A percentile compares a stretch with the other conserved stretches of the same genome.
Evolutionary conservation across 345 rosid species (phyloP).

Genomic region (Boechera retrofracta): DNA sequence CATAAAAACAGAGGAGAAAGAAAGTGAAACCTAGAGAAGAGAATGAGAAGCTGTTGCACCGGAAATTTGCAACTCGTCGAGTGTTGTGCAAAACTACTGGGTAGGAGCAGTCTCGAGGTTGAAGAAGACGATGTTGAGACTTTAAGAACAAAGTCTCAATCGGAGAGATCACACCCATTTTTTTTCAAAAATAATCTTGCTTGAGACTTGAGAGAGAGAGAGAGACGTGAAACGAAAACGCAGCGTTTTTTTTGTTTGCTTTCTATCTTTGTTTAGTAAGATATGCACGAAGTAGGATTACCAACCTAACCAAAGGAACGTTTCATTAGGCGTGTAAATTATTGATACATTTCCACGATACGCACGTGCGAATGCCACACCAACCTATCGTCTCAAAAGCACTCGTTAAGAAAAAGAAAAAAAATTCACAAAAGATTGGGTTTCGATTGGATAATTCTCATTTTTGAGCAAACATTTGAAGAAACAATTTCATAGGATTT

Average conservation of each 20-base stretch:
- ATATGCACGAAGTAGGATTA: conserved; percentile 10
- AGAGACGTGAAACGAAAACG: conserved; percentile 22
- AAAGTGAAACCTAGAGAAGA: conserved; percentile 34
- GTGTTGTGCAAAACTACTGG: background rate
- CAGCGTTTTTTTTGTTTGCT: background rate
- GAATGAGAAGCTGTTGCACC: conserved; percentile 13
- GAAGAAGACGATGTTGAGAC: conserved; percentile 38
- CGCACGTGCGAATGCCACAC: conserved; percentile 39
- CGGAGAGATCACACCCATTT: conserved; percentile 40
- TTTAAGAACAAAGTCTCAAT: conserved; percentile 30
- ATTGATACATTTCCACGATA: conserved; percentile 9
- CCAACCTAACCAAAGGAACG: conserved; percentile 24
- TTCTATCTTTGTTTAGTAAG: background rate
- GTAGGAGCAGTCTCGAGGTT: conserved; percentile 26
- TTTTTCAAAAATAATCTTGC: conserved; percentile 3
- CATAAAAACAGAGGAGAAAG: background rate
- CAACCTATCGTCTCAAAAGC: conserved; percentile 39
- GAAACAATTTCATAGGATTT: background rate
- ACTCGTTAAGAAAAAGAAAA: background rate
- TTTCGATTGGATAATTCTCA: background rate
- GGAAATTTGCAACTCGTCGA: conserved; percentile 18
- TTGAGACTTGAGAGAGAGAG: background rate
- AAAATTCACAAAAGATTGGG: background rate
- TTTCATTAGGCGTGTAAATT: background rate
- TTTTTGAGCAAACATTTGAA: background rate